A percentile compares a stretch with the other conserved stretches of the same genome.
Evolutionary conservation across 352 stramenopile species (phyloP).

Genomic region (Pseudoperonospora humuli): DNA sequence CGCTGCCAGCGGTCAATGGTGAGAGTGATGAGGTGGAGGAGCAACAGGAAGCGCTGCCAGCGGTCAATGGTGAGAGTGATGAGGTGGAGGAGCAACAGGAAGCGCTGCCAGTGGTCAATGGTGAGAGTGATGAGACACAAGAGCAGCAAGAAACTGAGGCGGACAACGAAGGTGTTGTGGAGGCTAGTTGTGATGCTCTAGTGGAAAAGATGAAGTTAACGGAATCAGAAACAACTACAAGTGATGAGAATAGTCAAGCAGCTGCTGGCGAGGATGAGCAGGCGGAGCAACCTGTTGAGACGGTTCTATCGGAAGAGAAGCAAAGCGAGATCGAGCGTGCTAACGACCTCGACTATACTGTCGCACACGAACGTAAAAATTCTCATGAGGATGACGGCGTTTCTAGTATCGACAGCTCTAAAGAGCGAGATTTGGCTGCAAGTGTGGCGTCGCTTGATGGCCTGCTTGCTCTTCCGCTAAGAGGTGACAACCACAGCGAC

Average conservation of each 20-base stretch:
- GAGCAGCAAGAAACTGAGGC: slow-evolving; percentile 11
- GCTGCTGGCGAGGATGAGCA: slow-evolving; percentile 1
- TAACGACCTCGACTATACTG: slow-evolving; percentile 9
- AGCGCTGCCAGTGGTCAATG: no score
- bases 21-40: no score
- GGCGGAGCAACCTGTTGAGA: slow-evolving; percentile 1
- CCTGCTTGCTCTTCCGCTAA: slow-evolving; percentile 20
- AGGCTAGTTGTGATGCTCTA: no score
- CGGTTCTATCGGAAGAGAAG: slow-evolving; percentile 5
- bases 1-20: no score
- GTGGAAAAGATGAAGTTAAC: slow-evolving; percentile 2
- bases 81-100: slow-evolving; percentile 12
- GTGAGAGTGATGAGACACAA: slow-evolving; percentile 9
- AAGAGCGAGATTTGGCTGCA: slow-evolving; percentile 24
- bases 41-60: no score
- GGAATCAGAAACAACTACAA: slow-evolving; percentile 2
- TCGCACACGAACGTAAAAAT: slow-evolving; percentile 4
- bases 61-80: no score
- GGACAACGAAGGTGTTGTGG: not conserved
- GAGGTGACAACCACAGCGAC: slow-evolving; percentile 11
- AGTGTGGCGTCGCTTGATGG: slow-evolving; percentile 25
- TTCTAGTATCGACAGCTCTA: slow-evolving; percentile 14
- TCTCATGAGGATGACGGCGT: slow-evolving; percentile 10
- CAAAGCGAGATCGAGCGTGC: slow-evolving; percentile 1
- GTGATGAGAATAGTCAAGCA: not conserved